These are phyloP conservation scores for Alternaria hordeiaustralica DNA, from an alignment of 2,329 filamentous ascomycete species.

Conservation along the genomic window DNA sequence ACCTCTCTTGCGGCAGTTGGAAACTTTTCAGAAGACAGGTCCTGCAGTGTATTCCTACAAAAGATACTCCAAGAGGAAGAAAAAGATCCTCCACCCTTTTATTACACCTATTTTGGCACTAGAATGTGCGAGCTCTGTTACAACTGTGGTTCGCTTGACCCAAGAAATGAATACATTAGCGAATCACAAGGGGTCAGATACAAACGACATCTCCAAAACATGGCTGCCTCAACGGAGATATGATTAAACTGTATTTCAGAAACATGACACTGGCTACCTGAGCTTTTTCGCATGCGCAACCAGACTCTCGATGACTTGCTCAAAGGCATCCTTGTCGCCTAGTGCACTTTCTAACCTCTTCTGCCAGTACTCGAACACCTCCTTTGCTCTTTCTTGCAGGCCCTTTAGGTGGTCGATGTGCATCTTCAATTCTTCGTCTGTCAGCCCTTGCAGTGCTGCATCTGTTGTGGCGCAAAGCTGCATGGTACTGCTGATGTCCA, in stretches of 20 bases:
- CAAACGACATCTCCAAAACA: background rate
- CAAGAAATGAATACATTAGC: background rate
- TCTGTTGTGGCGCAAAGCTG: conserved; percentile 84
- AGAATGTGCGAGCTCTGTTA: background rate
- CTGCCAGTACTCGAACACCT: conserved; percentile 87
- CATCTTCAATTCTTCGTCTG: conserved; percentile 73
- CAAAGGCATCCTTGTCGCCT: conserved; percentile 90
- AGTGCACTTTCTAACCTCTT: conserved; percentile 84
- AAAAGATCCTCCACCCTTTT: background rate
- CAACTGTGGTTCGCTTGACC: background rate
- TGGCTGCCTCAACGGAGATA: background rate
- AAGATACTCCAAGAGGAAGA: background rate
- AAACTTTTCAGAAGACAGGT: background rate
- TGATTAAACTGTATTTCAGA: background rate
- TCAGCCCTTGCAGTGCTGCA: conserved; percentile 80
- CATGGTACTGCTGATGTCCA: conserved; percentile 79
- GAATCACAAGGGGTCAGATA: background rate
- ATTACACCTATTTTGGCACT: background rate
- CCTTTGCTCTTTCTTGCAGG: conserved; percentile 73
- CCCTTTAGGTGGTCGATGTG: conserved; percentile 75
- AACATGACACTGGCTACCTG: conserved; percentile 56
- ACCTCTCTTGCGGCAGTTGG: background rate
- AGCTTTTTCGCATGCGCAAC: conserved; percentile 90
- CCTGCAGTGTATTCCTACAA: background rate
- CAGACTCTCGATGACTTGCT: conserved; percentile 95